Percentiles rank a stretch among this genome's conserved stretches.
These are phyloP conservation scores for Saccharomycopsis olivae DNA, from an alignment of 805 yeast species.

Conservation along the genomic window DNA sequence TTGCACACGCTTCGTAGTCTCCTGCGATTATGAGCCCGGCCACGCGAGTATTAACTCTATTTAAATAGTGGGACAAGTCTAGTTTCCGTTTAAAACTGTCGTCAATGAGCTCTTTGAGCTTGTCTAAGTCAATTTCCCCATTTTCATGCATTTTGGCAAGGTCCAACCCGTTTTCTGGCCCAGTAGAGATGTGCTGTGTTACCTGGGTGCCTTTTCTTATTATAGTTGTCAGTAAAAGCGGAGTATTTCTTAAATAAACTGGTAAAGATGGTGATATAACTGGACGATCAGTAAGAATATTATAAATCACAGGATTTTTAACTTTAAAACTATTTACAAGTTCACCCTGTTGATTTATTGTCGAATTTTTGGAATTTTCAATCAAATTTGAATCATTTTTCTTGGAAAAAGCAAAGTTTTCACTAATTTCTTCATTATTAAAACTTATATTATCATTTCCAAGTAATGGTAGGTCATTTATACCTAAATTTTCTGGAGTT, in stretches of 20 bases:
- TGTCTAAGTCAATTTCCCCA: constrained; percentile 39
- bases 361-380: constrained; percentile 15
- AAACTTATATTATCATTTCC: constrained; percentile 3
- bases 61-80: constrained; percentile 55
- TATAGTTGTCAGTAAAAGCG: constrained; percentile 65
- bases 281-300: constrained; percentile 85
- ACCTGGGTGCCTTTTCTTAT: constrained; percentile 58
- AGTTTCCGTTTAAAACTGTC: constrained; percentile 67
- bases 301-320: constrained; percentile 80
- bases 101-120: constrained; percentile 53
- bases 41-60: constrained; percentile 51
- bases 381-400: not conserved
- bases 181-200: constrained; percentile 19
- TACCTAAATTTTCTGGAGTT: constrained; percentile 65
- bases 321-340: constrained; percentile 25
- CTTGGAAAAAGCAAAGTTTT: not conserved
- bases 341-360: constrained; percentile 22
- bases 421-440: not conserved
- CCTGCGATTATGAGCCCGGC: constrained; percentile 83
- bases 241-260: constrained; percentile 43
- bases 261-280: constrained; percentile 87
- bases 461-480: constrained; percentile 12
- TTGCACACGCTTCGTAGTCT: constrained; percentile 92
- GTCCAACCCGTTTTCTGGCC: constrained; percentile 29
- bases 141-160: constrained; percentile 28